Percentiles rank a stretch among this genome's conserved stretches.
Conservation (phyloP, 139 green algal species). For the Desmodesmus armatus region DNA sequence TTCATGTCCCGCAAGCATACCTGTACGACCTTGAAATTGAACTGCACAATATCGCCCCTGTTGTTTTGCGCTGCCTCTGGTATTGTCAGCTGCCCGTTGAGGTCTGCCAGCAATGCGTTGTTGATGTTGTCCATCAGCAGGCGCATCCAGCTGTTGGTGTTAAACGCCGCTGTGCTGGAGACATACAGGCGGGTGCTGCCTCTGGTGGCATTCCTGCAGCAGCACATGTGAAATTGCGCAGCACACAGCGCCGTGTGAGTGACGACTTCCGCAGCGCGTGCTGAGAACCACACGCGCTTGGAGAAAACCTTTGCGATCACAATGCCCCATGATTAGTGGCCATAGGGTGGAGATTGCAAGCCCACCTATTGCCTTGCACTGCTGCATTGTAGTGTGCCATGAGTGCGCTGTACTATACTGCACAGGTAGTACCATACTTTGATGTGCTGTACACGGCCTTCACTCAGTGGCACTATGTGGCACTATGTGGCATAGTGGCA, state of each 20-base stretch:
- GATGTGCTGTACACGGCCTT: too few species aligned
- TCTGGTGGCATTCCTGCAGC: conserved; percentile 14
- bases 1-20: neutral
- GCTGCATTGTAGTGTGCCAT: too few species aligned
- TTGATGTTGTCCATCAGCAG: conserved; percentile 41
- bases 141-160: conserved; percentile 23
- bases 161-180: conserved; percentile 12
- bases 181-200: conserved; percentile 34
- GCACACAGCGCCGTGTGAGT: neutral
- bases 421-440: too few species aligned
- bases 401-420: too few species aligned
- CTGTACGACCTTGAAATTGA: conserved; percentile 17
- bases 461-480: too few species aligned
- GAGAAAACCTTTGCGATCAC: too few species aligned
- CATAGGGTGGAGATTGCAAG: too few species aligned
- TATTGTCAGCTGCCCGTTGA: conserved; percentile 13
- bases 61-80: conserved; percentile 9
- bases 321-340: too few species aligned
- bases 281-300: too few species aligned
- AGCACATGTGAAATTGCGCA: neutral
- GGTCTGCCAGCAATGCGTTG: conserved; percentile 27
- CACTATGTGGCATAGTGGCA: too few species aligned
- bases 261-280: too few species aligned
- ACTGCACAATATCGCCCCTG: neutral
- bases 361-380: too few species aligned